These are phyloP conservation scores for Vigna angularis DNA, from an alignment of 306 rosid genomes.

Conservation along the genomic window DNA sequence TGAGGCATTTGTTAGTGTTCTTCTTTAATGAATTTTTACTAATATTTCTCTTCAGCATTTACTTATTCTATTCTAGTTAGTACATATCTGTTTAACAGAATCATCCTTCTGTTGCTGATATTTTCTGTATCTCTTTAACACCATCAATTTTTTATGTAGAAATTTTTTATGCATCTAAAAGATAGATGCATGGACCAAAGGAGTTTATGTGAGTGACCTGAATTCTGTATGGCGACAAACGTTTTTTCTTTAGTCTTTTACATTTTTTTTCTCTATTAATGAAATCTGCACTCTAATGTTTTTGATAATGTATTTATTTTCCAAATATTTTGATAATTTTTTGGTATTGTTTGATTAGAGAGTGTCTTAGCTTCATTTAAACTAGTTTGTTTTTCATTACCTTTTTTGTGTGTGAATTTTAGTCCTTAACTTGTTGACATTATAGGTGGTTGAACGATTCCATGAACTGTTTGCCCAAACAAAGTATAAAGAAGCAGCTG, in stretches of 20 bases:
- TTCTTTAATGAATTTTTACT: background rate
- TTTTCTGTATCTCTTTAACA: background rate
- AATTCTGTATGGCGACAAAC: constrained; percentile 13
- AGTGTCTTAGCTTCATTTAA: constrained; percentile 9
- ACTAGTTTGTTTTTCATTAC: constrained; percentile 7
- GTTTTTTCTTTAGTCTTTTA: background rate
- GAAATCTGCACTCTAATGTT: background rate
- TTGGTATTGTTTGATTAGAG: constrained; percentile 9
- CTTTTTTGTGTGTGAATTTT: constrained; percentile 20
- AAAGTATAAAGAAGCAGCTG: constrained; percentile 99
- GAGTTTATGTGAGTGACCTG: constrained; percentile 28
- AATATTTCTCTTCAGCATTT: constrained; percentile 33
- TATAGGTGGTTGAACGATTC: constrained; percentile 96
- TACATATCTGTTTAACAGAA: background rate
- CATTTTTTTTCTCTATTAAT: background rate
- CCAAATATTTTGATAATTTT: constrained; percentile 20
- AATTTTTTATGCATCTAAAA: constrained; percentile 5
- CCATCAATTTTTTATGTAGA: background rate
- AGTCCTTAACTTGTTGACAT: constrained; percentile 44
- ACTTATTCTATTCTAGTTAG: constrained; percentile 16
- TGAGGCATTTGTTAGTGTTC: background rate
- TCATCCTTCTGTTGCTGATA: constrained; percentile 27
- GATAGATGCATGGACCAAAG: constrained; percentile 27
- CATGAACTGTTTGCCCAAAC: constrained; percentile 99
- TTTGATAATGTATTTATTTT: background rate